Percentiles rank a stretch among this genome's conserved stretches.
phyloP scores from a whole-genome alignment of 768 basidiomycete genomes.

The Suillus decipiens region DNA sequence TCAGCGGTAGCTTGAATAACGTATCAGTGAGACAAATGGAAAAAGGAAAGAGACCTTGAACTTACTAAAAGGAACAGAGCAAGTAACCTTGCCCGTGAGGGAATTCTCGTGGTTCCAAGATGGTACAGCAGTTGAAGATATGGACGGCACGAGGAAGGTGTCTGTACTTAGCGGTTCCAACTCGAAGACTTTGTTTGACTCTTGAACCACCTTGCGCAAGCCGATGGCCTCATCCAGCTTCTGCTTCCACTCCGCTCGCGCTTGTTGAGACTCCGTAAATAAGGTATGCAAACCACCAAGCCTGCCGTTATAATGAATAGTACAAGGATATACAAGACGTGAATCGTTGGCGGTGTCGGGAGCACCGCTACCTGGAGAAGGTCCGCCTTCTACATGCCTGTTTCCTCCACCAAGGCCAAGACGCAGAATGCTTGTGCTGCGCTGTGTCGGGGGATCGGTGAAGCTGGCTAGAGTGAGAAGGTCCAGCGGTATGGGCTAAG shows the following conservation, averaged over 20 bases:
- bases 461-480: conserved; percentile 85
- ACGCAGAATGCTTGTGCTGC: conserved; percentile 71
- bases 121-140: conserved; percentile 47
- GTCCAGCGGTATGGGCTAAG: conserved; percentile 90
- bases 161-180: conserved; percentile 87
- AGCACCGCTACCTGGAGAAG: conserved; percentile 29
- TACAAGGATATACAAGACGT: conserved; percentile 83
- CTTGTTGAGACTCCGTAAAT: conserved; percentile 79
- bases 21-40: conserved; percentile 9
- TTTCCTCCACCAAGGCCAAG: conserved; percentile 51
- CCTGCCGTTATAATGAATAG: conserved; percentile 85
- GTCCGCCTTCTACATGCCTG: conserved; percentile 30
- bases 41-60: neutral
- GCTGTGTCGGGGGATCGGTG: conserved; percentile 75
- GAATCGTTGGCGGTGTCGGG: conserved; percentile 58
- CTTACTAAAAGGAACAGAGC: conserved; percentile 89
- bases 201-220: conserved; percentile 82
- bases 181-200: conserved; percentile 94
- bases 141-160: conserved; percentile 79
- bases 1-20: conserved; percentile 69
- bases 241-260: conserved; percentile 83
- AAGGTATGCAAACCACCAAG: conserved; percentile 85
- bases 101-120: conserved; percentile 70
- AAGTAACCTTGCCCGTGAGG: conserved; percentile 86
- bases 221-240: conserved; percentile 89